These are phyloP conservation scores for Telfairia occidentalis DNA, from an alignment of 331 rosid species.

Conservation along the genomic window DNA sequence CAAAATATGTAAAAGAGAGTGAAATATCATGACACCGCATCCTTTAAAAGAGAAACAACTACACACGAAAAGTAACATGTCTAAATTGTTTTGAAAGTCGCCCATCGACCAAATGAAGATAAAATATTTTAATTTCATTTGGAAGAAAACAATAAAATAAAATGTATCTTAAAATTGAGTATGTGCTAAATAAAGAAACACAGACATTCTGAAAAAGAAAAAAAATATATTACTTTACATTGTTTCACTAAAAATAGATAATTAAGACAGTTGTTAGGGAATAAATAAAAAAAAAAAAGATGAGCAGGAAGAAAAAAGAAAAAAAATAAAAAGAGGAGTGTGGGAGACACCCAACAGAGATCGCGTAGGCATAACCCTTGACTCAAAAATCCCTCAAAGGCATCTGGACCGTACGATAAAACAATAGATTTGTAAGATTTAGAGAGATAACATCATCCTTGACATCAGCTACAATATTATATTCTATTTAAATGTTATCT, in stretches of 20 bases:
- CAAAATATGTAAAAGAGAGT: too few relatives aligned
- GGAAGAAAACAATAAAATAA: neutral
- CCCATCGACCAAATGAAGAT: neutral
- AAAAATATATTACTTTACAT: neutral
- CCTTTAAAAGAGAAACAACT: too few relatives aligned
- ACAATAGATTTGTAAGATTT: conserved; percentile 28
- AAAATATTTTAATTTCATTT: neutral
- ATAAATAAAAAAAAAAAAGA: neutral
- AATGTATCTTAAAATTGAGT: neutral
- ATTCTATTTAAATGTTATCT: too few relatives aligned
- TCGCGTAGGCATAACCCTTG: conserved; percentile 26
- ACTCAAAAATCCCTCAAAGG: conserved; percentile 15
- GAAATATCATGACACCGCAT: too few relatives aligned
- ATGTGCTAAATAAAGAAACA: neutral
- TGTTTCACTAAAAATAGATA: conserved; percentile 1
- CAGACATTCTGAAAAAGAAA: neutral
- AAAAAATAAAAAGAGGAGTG: neutral
- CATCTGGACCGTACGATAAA: conserved; percentile 35
- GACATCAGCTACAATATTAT: conserved; percentile 25
- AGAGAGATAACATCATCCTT: conserved; percentile 29
- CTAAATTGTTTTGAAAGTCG: neutral
- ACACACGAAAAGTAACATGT: too few relatives aligned
- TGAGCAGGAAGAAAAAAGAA: neutral
- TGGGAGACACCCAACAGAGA: neutral
- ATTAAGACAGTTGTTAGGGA: neutral